Percentiles rank a stretch among this genome's conserved stretches.
These are phyloP conservation scores for Neonectria coccinea DNA, from an alignment of 2,329 filamentous ascomycete species.

Conservation along the genomic window DNA sequence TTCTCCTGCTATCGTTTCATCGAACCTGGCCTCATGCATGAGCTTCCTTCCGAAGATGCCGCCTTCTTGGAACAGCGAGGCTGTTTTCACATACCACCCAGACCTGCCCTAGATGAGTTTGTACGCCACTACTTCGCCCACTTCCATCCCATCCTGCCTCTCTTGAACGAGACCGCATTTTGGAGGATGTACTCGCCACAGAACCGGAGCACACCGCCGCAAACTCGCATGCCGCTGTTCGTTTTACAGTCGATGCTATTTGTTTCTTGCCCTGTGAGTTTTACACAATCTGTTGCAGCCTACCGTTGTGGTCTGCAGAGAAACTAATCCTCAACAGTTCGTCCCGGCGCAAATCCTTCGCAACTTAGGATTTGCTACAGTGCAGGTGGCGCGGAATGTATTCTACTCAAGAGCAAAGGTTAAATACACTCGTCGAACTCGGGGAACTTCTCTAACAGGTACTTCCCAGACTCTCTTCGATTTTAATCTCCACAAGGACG, in stretches of 20 bases:
- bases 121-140: neutral
- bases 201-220: neutral
- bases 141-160: neutral
- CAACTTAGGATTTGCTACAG: neutral
- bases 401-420: neutral
- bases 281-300: neutral
- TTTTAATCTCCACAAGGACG: neutral
- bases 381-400: neutral
- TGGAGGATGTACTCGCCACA: slow-evolving; percentile 1
- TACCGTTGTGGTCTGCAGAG: neutral
- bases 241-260: neutral
- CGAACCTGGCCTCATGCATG: neutral
- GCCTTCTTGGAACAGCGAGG: neutral
- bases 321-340: neutral
- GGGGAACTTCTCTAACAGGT: no score
- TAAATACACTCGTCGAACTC: no score
- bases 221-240: neutral
- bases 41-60: neutral
- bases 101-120: neutral
- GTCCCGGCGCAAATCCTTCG: neutral
- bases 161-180: neutral
- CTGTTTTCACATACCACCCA: neutral
- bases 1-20: neutral
- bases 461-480: neutral
- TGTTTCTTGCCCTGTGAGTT: neutral